Percentiles rank a stretch among this genome's conserved stretches.
Conservation (phyloP, 768 basidiomycete species). For the Russula earlei region DNA sequence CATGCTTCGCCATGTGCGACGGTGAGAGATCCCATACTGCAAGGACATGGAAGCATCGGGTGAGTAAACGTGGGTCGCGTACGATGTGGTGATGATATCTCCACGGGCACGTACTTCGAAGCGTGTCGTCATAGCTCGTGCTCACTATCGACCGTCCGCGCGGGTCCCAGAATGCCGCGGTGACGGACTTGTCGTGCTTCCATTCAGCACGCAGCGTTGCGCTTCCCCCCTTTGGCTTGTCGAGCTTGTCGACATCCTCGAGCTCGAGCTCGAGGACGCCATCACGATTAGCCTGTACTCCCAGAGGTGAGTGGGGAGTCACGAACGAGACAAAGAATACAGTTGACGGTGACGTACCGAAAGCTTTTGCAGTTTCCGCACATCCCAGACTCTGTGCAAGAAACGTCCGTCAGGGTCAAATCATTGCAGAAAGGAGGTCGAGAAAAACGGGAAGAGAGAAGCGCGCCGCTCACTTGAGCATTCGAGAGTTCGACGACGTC, state of each 20-base stretch:
- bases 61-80: background rate
- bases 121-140: conserved; percentile 74
- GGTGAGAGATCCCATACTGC: conserved; percentile 72
- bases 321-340: conserved; percentile 21
- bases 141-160: conserved; percentile 70
- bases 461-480: conserved; percentile 45
- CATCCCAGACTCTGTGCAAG: conserved; percentile 63
- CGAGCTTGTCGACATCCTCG: conserved; percentile 40
- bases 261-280: conserved; percentile 28
- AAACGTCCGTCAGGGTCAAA: background rate
- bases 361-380: conserved; percentile 49
- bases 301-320: conserved; percentile 16
- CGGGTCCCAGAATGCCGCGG: conserved; percentile 82
- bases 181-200: conserved; percentile 66
- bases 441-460: background rate
- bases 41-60: background rate
- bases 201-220: conserved; percentile 54
- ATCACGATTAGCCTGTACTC: conserved; percentile 4
- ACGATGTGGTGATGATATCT: no score
- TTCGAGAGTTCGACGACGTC: conserved; percentile 68
- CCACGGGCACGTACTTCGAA: conserved; percentile 50
- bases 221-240: conserved; percentile 42
- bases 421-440: background rate
- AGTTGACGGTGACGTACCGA: conserved; percentile 20
- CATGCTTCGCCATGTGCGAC: conserved; percentile 36